These are phyloP conservation scores for Umbellularia californica DNA, from an alignment of 164 flowering plant genomes.

Conservation along the genomic window DNA sequence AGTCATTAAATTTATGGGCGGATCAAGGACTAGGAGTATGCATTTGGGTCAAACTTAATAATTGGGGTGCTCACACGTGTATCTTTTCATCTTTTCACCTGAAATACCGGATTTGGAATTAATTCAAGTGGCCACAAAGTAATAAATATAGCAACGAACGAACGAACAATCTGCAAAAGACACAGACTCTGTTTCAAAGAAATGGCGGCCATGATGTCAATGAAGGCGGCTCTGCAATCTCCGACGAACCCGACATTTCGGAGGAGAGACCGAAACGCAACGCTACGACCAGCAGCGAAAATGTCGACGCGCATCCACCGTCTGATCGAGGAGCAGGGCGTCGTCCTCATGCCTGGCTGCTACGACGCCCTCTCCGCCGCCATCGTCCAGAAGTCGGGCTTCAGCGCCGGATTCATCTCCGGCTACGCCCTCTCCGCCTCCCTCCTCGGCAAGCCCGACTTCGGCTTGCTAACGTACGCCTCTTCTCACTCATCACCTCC, in stretches of 20 bases:
- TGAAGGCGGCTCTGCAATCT: background rate
- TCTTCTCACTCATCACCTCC: background rate
- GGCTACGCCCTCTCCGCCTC: conserved; percentile 31
- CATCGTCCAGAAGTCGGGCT: conserved; percentile 21
- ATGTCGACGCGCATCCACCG: conserved; percentile 16
- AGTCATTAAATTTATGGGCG: too few species aligned
- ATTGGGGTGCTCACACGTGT: too few species aligned
- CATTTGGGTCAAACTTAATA: too few species aligned
- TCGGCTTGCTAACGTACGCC: conserved; percentile 30
- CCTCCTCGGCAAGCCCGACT: conserved; percentile 28
- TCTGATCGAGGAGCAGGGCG: conserved; percentile 25
- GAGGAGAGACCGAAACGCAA: background rate
- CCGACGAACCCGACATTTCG: background rate
- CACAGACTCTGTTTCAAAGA: background rate
- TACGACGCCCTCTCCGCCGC: conserved; percentile 29
- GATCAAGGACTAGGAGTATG: too few species aligned
- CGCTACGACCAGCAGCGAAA: background rate
- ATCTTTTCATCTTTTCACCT: too few species aligned
- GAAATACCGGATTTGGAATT: too few species aligned
- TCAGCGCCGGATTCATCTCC: conserved; percentile 27
- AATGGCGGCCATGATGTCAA: background rate
- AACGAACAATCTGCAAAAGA: too few species aligned
- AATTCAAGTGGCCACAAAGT: too few species aligned
- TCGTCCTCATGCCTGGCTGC: conserved; percentile 28
- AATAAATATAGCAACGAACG: too few species aligned